Evolutionary conservation across 2,329 filamentous ascomycete species (phyloP), one percentile per base, ranked within the genome.

Genomic region (Pseudocercospora musae): DNA sequence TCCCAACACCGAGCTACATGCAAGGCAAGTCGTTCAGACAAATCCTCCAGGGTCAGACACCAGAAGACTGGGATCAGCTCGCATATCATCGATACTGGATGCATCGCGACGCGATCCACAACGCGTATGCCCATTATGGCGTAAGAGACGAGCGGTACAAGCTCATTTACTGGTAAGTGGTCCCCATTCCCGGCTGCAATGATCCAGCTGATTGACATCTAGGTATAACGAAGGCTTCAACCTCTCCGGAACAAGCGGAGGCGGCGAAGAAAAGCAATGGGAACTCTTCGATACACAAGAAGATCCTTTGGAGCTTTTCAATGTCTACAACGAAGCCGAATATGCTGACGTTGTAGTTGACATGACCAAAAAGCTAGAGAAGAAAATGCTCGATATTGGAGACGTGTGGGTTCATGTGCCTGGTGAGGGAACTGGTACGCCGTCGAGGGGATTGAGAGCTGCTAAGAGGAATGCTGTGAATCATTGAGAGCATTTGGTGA

Each of bases 61-160:
- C 80, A 0, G 29, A 29, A 0, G 74, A 78, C 59, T 84, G 82
- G 81, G 78, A 81, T 58, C 80, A 84, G 62, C 74, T 84, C 0
- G 82, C 82, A 0, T 84, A 84, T 60, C 81, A 85, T 61, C 77
- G 81, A 0, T 85, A 84, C 71, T 84, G 81, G 82, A 84, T 84
- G 82, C 80, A 84, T 69, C 77, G 77, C 21, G 82, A 85, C 60
- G 70, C 76, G 0, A 80, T 81, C 8, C 82, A 85, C 62, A 67
- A 82, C 6, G 80, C 79, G 0, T 79, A 79, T 63, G 82, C 82
- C 0, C 82, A 85, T 68, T 84, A 84, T 58, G 82, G 82, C 1
- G 74, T 83, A 6, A 75, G 82, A 0, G 75, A 84, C 62, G 79
- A 81, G 66, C 69, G 80, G 3, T 84, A 84, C 66, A 85, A 85